Evolutionary conservation across 169 alveolate species (phyloP).

Genomic region (Plasmodium relictum): DNA sequence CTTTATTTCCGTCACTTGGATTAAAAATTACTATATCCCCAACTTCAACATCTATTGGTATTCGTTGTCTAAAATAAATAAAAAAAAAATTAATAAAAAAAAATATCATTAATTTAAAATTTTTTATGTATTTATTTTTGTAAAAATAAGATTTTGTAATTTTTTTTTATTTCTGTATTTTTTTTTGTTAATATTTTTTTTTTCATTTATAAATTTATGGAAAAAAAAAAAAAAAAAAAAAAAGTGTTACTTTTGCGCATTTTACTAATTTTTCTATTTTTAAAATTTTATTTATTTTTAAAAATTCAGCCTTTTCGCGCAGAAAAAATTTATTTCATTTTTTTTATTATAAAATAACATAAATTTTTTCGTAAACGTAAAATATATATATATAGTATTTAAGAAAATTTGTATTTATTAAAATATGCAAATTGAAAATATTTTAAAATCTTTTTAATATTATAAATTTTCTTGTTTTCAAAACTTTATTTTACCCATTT

Average conservation of each 20-base stretch:
- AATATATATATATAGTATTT: no score
- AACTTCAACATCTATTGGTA: constrained; percentile 70
- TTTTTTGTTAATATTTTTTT: no score
- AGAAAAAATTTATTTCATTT: not conserved
- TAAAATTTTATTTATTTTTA: constrained; percentile 61
- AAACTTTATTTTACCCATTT: constrained; percentile 45
- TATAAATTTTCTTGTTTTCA: not conserved
- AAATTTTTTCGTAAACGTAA: no score
- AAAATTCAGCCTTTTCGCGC: constrained; percentile 76
- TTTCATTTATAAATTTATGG: not conserved
- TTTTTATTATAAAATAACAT: not conserved
- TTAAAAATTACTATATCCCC: constrained; percentile 67
- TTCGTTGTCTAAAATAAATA: constrained; percentile 48
- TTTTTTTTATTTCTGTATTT: constrained; percentile 24
- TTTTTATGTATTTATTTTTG: not conserved
- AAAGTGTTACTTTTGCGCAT: constrained; percentile 66
- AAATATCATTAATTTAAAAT: not conserved
- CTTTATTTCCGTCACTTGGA: constrained; percentile 76
- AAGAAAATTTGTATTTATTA: not conserved
- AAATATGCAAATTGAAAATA: not conserved
- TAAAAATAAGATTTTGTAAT: not conserved
- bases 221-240: constrained; percentile 40
- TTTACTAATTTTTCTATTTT: constrained; percentile 51
- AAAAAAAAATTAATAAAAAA: not conserved
- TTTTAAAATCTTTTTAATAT: not conserved